Evolutionary conservation across 208 protist genomes (phyloP), one percentile per base, ranked within the genome.

Genomic region (Acanthamoeba lenticulata): DNA sequence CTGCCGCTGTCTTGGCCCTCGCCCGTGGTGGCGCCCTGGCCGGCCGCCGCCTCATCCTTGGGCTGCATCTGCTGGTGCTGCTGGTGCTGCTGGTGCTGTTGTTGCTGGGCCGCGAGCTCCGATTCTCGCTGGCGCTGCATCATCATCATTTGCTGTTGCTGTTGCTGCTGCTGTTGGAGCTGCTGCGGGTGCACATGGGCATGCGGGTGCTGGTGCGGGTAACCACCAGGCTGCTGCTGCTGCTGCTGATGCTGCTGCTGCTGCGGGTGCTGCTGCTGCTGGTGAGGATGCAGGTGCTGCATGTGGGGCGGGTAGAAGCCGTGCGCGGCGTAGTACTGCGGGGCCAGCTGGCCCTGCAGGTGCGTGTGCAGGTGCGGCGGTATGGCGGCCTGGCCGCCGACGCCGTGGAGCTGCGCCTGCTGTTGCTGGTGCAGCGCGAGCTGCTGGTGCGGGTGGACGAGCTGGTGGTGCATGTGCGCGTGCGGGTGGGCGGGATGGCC

Each of bases 381-480:
- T 52, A 15, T 15, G 15, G 15, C 9, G 5, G n/a, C 6, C 6
- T 21, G 13, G 86, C 29, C 29, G 34, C 36, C n/a, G 15, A 44
- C 24, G 38, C 55, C 17, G 38, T 6, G 60, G 85, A 69, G 57
- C 57, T 65, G 86, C 36, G 57, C 45, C 11, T 55, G 81, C 17
- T 89, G 81, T 55, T 13, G 45, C n/a, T 60, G 79, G 40, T 32
- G 29, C 19, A 13, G n/a, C 29, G 67, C 74, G n/a, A 40, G 74
- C 74, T 47, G 44, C 32, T n/a, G 67, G 34, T 77, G 67, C 32
- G 67, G 67, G 34, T 77, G 67, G 34, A 44, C 67, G 67, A 44
- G 67, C 67, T 91, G 85, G 15, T 4, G 55, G 42, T 92, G 62
- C 86, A 74, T 49, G 86, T 74, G 55, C 40, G 21, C 55, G 42